These are phyloP conservation scores for Euphorbia peplus DNA, from an alignment of 345 rosid genomes.

Conservation along the genomic window DNA sequence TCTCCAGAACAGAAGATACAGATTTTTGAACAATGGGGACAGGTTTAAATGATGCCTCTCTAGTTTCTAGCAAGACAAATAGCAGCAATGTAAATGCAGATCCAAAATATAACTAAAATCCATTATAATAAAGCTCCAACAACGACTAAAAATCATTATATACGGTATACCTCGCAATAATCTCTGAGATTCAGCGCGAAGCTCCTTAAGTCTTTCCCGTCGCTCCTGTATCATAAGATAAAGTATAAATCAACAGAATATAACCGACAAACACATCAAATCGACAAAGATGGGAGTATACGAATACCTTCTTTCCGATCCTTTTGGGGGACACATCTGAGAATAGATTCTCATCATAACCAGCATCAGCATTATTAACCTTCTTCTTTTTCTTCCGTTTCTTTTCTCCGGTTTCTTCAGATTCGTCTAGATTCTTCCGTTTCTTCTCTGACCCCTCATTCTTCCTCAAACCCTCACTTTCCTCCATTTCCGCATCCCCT, in stretches of 20 bases:
- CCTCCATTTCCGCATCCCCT: slow-evolving; percentile 24
- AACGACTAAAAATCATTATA: neutral
- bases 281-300: neutral
- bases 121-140: neutral
- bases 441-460: slow-evolving; percentile 23
- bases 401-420: slow-evolving; percentile 1
- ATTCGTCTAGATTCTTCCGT: slow-evolving; percentile 1
- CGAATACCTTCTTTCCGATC: slow-evolving; percentile 45
- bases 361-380: slow-evolving; percentile 27
- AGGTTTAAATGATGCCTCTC: slow-evolving; percentile 74
- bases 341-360: slow-evolving; percentile 27
- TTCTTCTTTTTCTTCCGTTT: slow-evolving; percentile 40
- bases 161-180: slow-evolving; percentile 81
- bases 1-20: slow-evolving; percentile 76
- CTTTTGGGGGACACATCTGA: slow-evolving; percentile 41
- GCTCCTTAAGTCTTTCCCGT: slow-evolving; percentile 56
- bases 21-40: slow-evolving; percentile 63
- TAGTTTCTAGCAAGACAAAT: slow-evolving; percentile 47
- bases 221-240: slow-evolving; percentile 45
- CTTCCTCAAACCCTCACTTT: slow-evolving; percentile 1
- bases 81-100: neutral
- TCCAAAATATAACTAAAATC: neutral
- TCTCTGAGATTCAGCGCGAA: slow-evolving; percentile 80
- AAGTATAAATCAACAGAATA: neutral
- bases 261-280: neutral